Evolutionary conservation across 202 grass and related monocot genomes (phyloP).

Genomic region (Thinopyrum obtusiflorum): DNA sequence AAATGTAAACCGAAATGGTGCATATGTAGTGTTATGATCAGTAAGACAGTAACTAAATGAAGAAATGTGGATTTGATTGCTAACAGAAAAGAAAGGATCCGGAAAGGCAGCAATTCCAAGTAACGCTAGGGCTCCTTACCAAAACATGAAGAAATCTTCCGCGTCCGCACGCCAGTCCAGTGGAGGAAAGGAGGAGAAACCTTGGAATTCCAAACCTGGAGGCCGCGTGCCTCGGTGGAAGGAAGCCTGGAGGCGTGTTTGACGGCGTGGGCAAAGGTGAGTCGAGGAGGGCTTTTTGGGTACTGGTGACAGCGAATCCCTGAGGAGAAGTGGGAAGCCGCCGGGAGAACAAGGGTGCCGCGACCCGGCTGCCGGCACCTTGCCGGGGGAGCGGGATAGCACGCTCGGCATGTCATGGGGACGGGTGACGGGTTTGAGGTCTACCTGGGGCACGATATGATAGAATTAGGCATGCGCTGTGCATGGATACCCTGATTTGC

Average conservation of each 20-base stretch:
- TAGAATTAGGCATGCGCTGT: background rate
- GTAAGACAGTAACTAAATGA: too few relatives aligned
- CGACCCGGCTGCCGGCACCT: background rate
- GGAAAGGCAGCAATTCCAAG: background rate
- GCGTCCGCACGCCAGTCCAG: background rate
- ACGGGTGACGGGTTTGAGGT: background rate
- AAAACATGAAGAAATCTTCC: background rate
- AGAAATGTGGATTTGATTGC: too few relatives aligned
- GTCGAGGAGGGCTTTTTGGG: background rate
- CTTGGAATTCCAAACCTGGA: too few relatives aligned
- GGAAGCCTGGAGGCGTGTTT: background rate
- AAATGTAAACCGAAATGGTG: background rate
- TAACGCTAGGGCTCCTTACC: background rate
- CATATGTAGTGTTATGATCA: background rate
- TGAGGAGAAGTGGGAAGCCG: background rate
- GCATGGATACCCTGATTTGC: background rate
- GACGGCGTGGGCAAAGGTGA: background rate
- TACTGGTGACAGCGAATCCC: background rate
- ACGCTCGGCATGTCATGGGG: background rate
- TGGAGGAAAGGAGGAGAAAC: background rate
- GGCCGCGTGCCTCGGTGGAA: background rate
- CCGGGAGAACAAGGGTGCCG: background rate
- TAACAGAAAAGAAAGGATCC: too few relatives aligned
- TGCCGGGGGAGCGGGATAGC: background rate
- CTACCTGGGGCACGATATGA: background rate